These are phyloP conservation scores for Diaporthe vexans DNA, from an alignment of 2,329 filamentous ascomycete genomes.

Conservation along the genomic window DNA sequence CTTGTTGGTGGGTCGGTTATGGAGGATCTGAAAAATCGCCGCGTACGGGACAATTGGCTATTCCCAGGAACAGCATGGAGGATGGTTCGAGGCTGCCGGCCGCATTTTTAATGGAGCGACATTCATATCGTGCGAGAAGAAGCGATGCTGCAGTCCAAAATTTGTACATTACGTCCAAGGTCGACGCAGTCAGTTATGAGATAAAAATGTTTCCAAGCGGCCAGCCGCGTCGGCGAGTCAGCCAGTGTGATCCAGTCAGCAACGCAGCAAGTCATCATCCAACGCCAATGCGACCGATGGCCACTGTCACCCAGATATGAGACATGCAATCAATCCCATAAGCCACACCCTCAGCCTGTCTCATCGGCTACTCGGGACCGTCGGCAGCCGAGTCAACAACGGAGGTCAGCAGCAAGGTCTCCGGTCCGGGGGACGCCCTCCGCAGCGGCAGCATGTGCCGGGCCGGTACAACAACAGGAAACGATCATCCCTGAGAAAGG, in stretches of 20 bases:
- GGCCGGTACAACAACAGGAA: neutral
- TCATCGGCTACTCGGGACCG: neutral
- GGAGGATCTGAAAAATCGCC: neutral
- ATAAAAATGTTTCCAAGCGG: neutral
- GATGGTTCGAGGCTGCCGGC: neutral
- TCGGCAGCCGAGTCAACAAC: conserved; percentile 2
- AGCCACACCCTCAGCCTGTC: neutral
- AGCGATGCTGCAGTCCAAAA: conserved; percentile 5
- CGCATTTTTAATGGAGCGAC: neutral
- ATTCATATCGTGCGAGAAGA: neutral
- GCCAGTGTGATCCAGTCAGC: neutral
- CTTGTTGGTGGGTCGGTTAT: neutral
- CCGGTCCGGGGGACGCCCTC: neutral
- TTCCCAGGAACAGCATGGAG: neutral
- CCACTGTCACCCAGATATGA: neutral
- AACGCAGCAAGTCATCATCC: neutral
- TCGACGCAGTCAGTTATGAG: neutral
- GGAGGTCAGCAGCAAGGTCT: neutral
- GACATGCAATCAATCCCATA: neutral
- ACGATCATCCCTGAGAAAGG: conserved; percentile 2
- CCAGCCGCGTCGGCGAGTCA: conserved; percentile 8
- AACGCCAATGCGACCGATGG: neutral
- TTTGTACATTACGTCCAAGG: conserved; percentile 6
- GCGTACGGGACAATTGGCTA: neutral
- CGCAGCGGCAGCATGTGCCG: conserved; percentile 9